A percentile compares a stretch with the other conserved stretches of the same genome.
phyloP scores from a whole-genome alignment of 257 asterid genomes.

The Vinca minor region DNA sequence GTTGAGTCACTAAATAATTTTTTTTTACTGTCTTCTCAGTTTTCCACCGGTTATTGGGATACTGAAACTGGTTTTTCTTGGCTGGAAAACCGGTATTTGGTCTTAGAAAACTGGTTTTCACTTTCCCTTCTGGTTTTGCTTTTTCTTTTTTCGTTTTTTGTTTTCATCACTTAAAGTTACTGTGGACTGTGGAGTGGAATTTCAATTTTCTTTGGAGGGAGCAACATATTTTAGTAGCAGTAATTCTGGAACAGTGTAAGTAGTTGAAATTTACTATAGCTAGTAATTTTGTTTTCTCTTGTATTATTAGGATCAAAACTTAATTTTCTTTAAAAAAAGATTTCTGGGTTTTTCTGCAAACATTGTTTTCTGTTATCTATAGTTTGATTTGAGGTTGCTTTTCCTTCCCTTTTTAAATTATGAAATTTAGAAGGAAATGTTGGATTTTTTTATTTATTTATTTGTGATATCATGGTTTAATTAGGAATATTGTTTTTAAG shows the following conservation, averaged over 20 bases:
- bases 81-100: neutral
- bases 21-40: conserved; percentile 13
- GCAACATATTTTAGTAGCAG: conserved; percentile 10
- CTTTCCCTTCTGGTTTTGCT: too few species aligned
- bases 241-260: conserved; percentile 11
- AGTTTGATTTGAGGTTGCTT: conserved; percentile 5
- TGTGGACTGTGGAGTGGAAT: neutral
- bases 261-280: neutral
- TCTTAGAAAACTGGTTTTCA: conserved; percentile 9
- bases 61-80: neutral
- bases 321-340: neutral
- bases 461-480: too few species aligned
- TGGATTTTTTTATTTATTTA: too few species aligned
- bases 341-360: neutral
- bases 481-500: too few species aligned
- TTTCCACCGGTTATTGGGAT: neutral
- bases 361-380: conserved; percentile 23
- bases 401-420: too few species aligned
- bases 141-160: neutral
- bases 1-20: neutral
- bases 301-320: neutral
- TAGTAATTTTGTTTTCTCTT: conserved; percentile 13
- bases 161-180: neutral
- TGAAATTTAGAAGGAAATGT: too few species aligned
- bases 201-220: conserved; percentile 3